Evolutionary conservation across 257 asterid genomes (phyloP).

Genomic region (Salvia hispanica): DNA sequence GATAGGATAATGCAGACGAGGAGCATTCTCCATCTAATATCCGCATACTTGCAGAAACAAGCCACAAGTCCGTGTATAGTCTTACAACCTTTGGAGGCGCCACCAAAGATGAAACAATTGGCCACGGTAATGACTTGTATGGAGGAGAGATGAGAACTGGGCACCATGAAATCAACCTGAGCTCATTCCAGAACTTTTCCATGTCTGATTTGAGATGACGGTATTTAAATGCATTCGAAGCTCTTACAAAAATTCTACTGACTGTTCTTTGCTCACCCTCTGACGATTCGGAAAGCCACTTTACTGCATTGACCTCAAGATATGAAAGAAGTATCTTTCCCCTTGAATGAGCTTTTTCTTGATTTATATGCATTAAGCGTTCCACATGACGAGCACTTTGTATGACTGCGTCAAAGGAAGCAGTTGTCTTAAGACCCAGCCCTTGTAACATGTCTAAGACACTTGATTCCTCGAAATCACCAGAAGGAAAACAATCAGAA

Average conservation of each 20-base stretch:
- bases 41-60: constrained; percentile 97
- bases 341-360: constrained; percentile 64
- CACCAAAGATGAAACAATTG: constrained; percentile 74
- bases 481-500: constrained; percentile 76
- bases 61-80: constrained; percentile 78
- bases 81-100: constrained; percentile 97
- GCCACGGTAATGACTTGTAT: constrained; percentile 81
- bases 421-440: constrained; percentile 88
- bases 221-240: constrained; percentile 68
- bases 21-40: constrained; percentile 95
- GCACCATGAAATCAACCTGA: constrained; percentile 89
- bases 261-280: constrained; percentile 57
- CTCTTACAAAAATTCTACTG: constrained; percentile 69
- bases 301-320: constrained; percentile 83
- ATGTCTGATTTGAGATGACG: constrained; percentile 67
- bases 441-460: constrained; percentile 82
- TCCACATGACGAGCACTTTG: constrained; percentile 86
- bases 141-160: constrained; percentile 86
- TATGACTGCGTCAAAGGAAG: constrained; percentile 74
- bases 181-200: constrained; percentile 91
- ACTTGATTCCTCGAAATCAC: constrained; percentile 61
- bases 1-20: constrained; percentile 75
- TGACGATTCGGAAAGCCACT: constrained; percentile 67
- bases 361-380: constrained; percentile 58
- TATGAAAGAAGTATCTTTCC: constrained; percentile 89